A percentile compares a stretch with the other conserved stretches of the same genome.
Conservation (phyloP, 1,284 basidiomycete genomes). For the Takashimella koratensis region DNA sequence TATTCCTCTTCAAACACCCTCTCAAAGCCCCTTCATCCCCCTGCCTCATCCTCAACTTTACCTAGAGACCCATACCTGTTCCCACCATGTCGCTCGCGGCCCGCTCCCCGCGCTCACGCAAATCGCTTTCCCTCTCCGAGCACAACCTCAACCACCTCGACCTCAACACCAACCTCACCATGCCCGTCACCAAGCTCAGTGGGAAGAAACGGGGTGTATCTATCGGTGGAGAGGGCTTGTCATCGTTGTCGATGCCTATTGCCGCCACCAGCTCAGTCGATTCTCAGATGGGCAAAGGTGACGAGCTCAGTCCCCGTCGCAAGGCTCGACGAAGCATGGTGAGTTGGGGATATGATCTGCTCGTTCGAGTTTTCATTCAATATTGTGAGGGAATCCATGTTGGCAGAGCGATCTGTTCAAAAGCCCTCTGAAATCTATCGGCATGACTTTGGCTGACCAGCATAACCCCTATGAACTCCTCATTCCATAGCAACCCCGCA, state of each 20-base stretch:
- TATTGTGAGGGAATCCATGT: too few species aligned
- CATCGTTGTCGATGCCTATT: slow-evolving; percentile 1
- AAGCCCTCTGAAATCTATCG: too few species aligned
- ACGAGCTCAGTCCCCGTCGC: slow-evolving; percentile 16
- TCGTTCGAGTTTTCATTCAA: neutral
- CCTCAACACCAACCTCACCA: slow-evolving; percentile 20
- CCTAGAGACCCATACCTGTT: neutral
- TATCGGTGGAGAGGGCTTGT: slow-evolving; percentile 19
- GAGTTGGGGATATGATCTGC: neutral
- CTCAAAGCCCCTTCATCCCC: too few species aligned
- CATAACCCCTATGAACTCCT: too few species aligned
- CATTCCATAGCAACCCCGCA: slow-evolving; percentile 29
- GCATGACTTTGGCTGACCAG: too few species aligned
- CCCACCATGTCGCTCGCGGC: slow-evolving; percentile 18
- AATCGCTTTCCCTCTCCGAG: slow-evolving; percentile 28
- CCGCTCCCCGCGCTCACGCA: slow-evolving; percentile 20
- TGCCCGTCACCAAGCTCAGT: slow-evolving; percentile 16
- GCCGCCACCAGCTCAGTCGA: slow-evolving; percentile 1
- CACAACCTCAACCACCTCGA: slow-evolving; percentile 22
- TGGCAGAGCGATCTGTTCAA: too few species aligned
- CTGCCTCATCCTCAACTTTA: too few species aligned
- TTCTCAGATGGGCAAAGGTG: slow-evolving; percentile 9
- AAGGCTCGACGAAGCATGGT: slow-evolving; percentile 20
- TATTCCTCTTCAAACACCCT: too few species aligned
- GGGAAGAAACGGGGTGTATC: slow-evolving; percentile 21